Conservation (phyloP, 345 rosid species). For the Anastatica hierochuntica region DNA sequence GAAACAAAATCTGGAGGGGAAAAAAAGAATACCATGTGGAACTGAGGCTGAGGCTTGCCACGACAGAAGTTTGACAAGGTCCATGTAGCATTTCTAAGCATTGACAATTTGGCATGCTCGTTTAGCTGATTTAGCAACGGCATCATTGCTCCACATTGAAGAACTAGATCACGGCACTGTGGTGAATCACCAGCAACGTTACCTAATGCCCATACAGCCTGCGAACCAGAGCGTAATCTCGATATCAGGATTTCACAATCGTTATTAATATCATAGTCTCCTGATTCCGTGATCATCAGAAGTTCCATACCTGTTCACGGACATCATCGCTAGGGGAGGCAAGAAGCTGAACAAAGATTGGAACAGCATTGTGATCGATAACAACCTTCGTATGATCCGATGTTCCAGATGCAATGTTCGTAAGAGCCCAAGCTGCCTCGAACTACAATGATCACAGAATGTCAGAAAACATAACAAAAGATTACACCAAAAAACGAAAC, state of each 20-base stretch:
- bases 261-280: too few relatives aligned
- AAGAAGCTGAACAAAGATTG: constrained; percentile 51
- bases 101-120: constrained; percentile 39
- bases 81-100: constrained; percentile 55
- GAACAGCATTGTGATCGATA: constrained; percentile 53
- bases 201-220: constrained; percentile 69
- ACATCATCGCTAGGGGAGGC: constrained; percentile 52
- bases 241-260: neutral
- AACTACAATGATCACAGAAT: constrained; percentile 26
- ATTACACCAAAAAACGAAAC: neutral
- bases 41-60: constrained; percentile 51
- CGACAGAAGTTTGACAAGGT: constrained; percentile 54
- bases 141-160: constrained; percentile 37
- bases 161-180: constrained; percentile 48
- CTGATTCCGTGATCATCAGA: neutral
- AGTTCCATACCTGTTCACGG: constrained; percentile 54
- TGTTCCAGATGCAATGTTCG: constrained; percentile 66
- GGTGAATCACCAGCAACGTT: constrained; percentile 60
- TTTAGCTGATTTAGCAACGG: constrained; percentile 46
- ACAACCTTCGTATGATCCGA: constrained; percentile 56
- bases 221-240: neutral
- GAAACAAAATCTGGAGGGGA: neutral
- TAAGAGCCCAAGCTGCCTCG: constrained; percentile 76
- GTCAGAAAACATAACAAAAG: neutral
- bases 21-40: constrained; percentile 19